These are phyloP conservation scores for Neopestalotiopsis sp. DNA, from an alignment of 2,329 filamentous ascomycete species.

Conservation along the genomic window DNA sequence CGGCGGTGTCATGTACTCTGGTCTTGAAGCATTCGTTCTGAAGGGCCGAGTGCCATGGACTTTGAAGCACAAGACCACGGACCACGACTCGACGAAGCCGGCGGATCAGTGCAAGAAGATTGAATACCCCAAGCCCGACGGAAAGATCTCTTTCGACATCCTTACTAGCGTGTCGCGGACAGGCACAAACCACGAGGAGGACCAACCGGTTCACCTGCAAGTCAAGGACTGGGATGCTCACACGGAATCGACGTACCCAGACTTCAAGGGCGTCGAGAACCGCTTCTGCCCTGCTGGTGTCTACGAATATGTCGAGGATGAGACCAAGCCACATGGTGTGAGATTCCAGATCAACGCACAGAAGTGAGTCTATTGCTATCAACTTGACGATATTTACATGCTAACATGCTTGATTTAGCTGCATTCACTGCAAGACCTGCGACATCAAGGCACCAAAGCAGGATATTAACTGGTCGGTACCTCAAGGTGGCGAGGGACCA, in stretches of 20 bases:
- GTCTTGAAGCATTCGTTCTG: conserved; percentile 86
- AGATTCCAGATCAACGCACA: conserved; percentile 97
- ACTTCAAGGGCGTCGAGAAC: conserved; percentile 92
- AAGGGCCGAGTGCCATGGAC: conserved; percentile 92
- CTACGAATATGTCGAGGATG: conserved; percentile 97
- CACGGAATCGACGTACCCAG: conserved; percentile 80
- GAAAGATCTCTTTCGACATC: conserved; percentile 94
- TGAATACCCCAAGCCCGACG: conserved; percentile 95
- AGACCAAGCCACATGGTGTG: conserved; percentile 83
- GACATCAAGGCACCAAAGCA: conserved; percentile 98
- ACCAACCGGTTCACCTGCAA: conserved; percentile 95
- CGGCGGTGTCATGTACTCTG: conserved; percentile 91
- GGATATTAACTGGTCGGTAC: conserved; percentile 97
- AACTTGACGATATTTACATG: neutral
- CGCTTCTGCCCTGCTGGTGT: conserved; percentile 97
- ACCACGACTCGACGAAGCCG: conserved; percentile 78
- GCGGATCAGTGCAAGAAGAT: conserved; percentile 87
- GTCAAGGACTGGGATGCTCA: conserved; percentile 96
- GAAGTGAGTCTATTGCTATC: conserved; percentile 72
- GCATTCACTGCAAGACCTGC: conserved; percentile 99
- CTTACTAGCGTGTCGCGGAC: conserved; percentile 93
- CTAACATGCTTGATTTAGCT: conserved; percentile 58
- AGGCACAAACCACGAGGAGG: conserved; percentile 97
- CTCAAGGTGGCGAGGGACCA: conserved; percentile 84
- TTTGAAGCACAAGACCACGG: conserved; percentile 79